Conservation (phyloP, 2,329 filamentous ascomycete species). For the Myriosclerotinia duriaeana region DNA sequence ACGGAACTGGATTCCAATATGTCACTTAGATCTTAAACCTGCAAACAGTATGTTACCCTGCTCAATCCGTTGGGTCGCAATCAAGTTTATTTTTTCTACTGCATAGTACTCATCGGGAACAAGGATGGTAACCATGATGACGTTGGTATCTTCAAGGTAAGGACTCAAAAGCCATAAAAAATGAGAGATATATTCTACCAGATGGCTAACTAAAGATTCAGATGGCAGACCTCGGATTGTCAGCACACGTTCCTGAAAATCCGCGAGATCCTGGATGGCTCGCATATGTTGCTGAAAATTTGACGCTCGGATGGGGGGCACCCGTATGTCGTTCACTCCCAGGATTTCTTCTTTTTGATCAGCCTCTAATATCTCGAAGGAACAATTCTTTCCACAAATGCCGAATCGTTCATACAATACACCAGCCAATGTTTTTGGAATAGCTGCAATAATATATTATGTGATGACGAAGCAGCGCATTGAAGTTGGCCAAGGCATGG, state of each 20-base stretch:
- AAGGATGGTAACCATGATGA: conserved; percentile 1
- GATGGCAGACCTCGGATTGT: background rate
- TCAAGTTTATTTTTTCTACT: background rate
- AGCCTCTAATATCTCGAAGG: background rate
- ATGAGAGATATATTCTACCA: background rate
- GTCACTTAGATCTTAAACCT: conserved; percentile 7
- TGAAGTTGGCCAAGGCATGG: background rate
- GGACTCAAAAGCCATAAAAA: background rate
- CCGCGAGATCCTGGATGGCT: background rate
- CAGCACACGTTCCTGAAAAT: conserved; percentile 5
- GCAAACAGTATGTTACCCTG: background rate
- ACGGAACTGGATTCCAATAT: background rate
- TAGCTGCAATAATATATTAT: conserved; percentile 7
- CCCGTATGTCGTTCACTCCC: background rate
- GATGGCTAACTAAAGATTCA: background rate
- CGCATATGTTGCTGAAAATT: background rate
- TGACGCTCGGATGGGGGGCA: background rate
- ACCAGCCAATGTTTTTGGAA: conserved; percentile 7
- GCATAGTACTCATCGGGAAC: background rate
- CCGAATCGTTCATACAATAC: conserved; percentile 8
- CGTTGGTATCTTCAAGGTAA: background rate
- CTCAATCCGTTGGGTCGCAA: background rate
- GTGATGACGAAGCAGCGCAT: conserved; percentile 5
- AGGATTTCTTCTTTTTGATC: background rate
- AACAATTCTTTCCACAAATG: conserved; percentile 7